A percentile compares a stretch with the other conserved stretches of the same genome.
Conservation (phyloP, 2,329 filamentous ascomycete genomes). For the Ilyonectria mors-panacis region DNA sequence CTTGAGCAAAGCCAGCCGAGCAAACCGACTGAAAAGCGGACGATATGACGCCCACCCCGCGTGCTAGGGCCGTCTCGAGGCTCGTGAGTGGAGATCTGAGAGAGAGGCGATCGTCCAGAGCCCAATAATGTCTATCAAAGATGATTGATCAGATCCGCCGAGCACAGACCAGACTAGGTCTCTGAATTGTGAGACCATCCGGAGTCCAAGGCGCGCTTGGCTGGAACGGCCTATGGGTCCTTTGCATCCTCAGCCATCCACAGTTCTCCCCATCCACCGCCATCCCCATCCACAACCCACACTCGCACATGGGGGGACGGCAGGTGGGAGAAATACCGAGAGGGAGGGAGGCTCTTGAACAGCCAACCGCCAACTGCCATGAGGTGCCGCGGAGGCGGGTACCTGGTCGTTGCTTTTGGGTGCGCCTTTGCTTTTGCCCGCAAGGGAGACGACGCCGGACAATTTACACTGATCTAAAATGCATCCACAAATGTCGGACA, state of each 20-base stretch:
- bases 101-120: not conserved
- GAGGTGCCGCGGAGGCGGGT: no score
- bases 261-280: not conserved
- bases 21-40: not conserved
- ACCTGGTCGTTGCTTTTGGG: no score
- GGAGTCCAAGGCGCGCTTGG: not conserved
- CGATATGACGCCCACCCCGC: not conserved
- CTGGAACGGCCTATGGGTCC: constrained; percentile 3
- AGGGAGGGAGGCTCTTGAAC: no score
- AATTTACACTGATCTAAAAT: not conserved
- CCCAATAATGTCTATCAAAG: not conserved
- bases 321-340: not conserved
- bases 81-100: not conserved
- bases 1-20: not conserved
- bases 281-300: not conserved
- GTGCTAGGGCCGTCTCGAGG: not conserved
- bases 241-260: not conserved
- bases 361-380: no score
- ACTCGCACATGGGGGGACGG: not conserved
- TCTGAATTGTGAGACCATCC: not conserved
- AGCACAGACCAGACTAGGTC: not conserved
- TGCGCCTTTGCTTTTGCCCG: not conserved
- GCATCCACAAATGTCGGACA: not conserved
- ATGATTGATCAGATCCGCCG: not conserved
- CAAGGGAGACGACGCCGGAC: not conserved